Percentiles rank a stretch among this genome's conserved stretches.
phyloP scores from a whole-genome alignment of 164 flowering plant genomes.

The Vitis rupestris region DNA sequence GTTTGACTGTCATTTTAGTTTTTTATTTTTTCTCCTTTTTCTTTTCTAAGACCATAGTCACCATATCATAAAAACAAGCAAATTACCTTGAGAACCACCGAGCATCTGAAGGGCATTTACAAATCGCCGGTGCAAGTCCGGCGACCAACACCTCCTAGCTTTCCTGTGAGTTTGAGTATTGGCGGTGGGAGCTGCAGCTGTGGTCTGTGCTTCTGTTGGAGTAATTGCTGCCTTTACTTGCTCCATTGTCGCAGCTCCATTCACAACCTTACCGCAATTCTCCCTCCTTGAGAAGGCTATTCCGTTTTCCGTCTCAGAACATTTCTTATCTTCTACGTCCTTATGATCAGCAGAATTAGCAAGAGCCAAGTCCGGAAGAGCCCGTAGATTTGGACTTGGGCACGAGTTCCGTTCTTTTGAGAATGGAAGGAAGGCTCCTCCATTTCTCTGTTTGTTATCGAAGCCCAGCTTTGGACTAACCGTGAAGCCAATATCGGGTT shows the following conservation, averaged over 20 bases:
- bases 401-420: conserved; percentile 54
- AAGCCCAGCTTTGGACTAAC: conserved; percentile 48
- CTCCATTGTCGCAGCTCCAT: conserved; percentile 20
- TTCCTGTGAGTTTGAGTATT: conserved; percentile 68
- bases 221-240: conserved; percentile 31
- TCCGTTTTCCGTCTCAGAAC: conserved; percentile 31
- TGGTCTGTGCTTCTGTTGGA: conserved; percentile 35
- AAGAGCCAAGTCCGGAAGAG: conserved; percentile 71
- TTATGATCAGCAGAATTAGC: conserved; percentile 39
- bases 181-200: conserved; percentile 5
- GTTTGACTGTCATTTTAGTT: not conserved
- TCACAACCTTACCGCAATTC: conserved; percentile 26
- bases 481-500: conserved; percentile 38
- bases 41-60: too few relatives aligned
- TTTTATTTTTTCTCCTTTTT: too few relatives aligned
- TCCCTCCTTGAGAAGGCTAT: conserved; percentile 36
- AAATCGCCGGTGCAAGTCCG: conserved; percentile 91
- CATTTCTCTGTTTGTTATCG: conserved; percentile 66
- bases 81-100: conserved; percentile 96
- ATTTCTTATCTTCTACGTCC: conserved; percentile 48
- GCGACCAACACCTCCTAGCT: conserved; percentile 97
- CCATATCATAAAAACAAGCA: not conserved
- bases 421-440: conserved; percentile 90
- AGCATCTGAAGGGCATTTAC: conserved; percentile 96
- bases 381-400: conserved; percentile 20